A percentile compares a stretch with the other conserved stretches of the same genome.
Evolutionary conservation across 495 filamentous ascomycete species (phyloP).

Genomic region (Hapsidospora chrysogenum): DNA sequence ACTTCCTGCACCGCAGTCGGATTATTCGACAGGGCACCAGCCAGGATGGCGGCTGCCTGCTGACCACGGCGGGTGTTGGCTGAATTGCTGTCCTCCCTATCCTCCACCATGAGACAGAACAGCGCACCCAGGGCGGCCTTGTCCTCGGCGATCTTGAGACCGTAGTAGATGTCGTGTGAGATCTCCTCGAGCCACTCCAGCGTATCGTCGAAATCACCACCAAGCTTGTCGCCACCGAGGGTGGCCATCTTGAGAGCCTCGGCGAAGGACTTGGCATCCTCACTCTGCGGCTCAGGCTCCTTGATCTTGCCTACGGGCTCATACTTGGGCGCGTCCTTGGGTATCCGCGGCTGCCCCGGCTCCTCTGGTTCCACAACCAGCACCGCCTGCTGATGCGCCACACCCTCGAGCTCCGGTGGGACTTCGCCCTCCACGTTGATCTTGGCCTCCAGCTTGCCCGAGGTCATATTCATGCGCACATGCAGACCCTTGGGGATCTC

Average conservation of each 20-base stretch:
- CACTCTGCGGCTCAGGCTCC: conserved; percentile 12
- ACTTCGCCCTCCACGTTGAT: conserved; percentile 34
- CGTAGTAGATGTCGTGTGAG: conserved; percentile 52
- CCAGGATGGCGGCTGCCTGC: conserved; percentile 34
- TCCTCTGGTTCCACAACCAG: conserved; percentile 26
- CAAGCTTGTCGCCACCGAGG: conserved; percentile 7
- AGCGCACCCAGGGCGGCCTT: conserved; percentile 23
- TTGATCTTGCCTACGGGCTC: conserved; percentile 33
- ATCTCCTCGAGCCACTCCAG: conserved; percentile 39
- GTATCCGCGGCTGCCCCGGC: conserved; percentile 10
- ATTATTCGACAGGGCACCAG: conserved; percentile 40
- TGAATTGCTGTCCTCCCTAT: conserved; percentile 5
- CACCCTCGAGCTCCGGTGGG: conserved; percentile 22
- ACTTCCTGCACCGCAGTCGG: conserved; percentile 36
- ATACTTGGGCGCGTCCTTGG: conserved; percentile 26
- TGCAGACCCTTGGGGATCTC: conserved; percentile 46
- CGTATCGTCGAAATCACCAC: conserved; percentile 15
- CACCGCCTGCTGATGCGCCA: conserved; percentile 23
- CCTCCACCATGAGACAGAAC: conserved; percentile 19
- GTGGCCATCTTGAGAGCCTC: conserved; percentile 27
- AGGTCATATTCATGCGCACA: conserved; percentile 42
- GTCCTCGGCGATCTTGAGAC: conserved; percentile 40
- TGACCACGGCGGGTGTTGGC: conserved; percentile 14
- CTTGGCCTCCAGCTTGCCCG: conserved; percentile 45
- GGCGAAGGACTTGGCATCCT: conserved; percentile 22